Evolutionary conservation across 2,329 filamentous ascomycete genomes (phyloP), one percentile per base, ranked within the genome.

Genomic region (Colletotrichum higginsianum): DNA sequence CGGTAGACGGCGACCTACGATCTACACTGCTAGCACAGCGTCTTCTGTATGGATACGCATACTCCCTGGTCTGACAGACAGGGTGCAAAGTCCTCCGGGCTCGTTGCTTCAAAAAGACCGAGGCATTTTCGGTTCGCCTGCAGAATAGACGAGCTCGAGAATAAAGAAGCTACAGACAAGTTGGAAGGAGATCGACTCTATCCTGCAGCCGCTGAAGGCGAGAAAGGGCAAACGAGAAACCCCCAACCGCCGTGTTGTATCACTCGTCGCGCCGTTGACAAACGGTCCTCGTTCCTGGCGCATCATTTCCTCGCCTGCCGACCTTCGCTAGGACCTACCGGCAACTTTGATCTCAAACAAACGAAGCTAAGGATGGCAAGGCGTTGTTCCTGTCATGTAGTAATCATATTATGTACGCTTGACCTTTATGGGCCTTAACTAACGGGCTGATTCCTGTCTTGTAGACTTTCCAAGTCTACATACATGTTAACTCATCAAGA

Each of bases 121-220:
- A 57, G 56, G 64, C 49, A 61, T 61, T 66, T n/a, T 66, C 46
- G 62, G 49, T 23, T 13, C 44, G 35, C n/a, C 55, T 49, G n/a
- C 44, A 61, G 61, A 26, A 23, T 44, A 7, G 46, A 30, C 61
- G 38, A 66, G 13, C 38, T 52, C 16, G n/a, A 60, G 47, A 30
- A 23, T 13, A 15, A 40, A 13, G 52, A 61, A 46, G 46, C 50
- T 44, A 40, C 55, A 38, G 56, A 56, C 40, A 49, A 56, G 42
- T 52, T 40, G 26, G 18, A 21, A 40, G 35, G 26, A 26, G 12
- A 66, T 55, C n/a, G 18, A 21, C 23, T 47, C 18, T 40, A 12
- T 49, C 53, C 38, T 42, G 40, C 56, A 57, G 64, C 42, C 63
- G 56, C 67, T 35, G 16, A 7, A 61, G 58, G 66, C 66, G 66